Evolutionary conservation across 495 filamentous ascomycete species (phyloP).

Genomic region (Sordaria brevicollis): DNA sequence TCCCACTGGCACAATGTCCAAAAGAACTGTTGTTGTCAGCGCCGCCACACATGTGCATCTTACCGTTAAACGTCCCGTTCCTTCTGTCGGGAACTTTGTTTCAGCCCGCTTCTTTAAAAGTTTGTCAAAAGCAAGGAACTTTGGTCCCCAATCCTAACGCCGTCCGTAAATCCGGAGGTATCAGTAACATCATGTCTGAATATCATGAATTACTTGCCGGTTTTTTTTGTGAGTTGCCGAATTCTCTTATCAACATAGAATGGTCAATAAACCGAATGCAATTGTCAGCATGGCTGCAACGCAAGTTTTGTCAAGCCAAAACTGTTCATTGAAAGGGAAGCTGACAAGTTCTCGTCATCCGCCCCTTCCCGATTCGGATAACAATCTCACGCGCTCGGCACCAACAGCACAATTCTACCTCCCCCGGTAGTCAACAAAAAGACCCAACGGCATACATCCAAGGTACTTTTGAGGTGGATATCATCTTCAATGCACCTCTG

Average conservation of each 20-base stretch:
- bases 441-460: neutral
- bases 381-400: neutral
- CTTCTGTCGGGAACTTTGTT: neutral
- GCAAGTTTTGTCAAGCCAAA: too few relatives aligned
- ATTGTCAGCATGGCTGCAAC: neutral
- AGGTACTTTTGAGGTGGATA: neutral
- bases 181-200: too few relatives aligned
- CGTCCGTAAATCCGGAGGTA: too few relatives aligned
- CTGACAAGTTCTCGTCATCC: neutral
- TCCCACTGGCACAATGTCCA: neutral
- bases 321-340: too few relatives aligned
- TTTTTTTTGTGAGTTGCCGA: neutral
- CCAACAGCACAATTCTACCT: neutral
- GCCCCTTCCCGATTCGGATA: neutral
- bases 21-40: neutral
- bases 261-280: neutral
- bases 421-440: neutral
- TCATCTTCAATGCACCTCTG: neutral
- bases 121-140: neutral
- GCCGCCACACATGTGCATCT: neutral
- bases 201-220: neutral
- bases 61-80: neutral
- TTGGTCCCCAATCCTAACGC: neutral
- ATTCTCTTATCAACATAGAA: neutral
- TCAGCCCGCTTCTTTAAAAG: neutral